A percentile compares a stretch with the other conserved stretches of the same genome.
These are phyloP conservation scores for Penicillium rolfsii DNA, from an alignment of 2,329 filamentous ascomycete genomes.

Conservation along the genomic window DNA sequence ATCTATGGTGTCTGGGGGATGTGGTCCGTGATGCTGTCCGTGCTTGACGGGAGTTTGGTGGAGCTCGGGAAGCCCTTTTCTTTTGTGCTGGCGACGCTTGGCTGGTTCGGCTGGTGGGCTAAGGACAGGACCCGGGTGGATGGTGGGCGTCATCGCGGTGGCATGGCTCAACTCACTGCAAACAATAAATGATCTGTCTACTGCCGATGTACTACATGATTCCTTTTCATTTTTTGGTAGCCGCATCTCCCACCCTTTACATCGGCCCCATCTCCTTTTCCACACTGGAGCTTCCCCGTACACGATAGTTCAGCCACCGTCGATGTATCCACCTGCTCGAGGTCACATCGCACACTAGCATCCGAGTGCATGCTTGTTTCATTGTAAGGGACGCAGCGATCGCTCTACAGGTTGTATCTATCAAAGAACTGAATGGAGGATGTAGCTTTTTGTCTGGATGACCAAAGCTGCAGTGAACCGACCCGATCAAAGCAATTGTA, in stretches of 20 bases:
- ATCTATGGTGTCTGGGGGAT: conserved; percentile 12
- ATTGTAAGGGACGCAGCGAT: background rate
- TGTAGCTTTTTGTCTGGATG: too few species aligned
- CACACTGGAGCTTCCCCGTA: background rate
- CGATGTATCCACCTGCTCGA: background rate
- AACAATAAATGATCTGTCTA: too few species aligned
- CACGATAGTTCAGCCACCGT: background rate
- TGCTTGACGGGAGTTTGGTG: conserved; percentile 20
- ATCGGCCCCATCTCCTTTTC: background rate
- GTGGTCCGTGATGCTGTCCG: conserved; percentile 27
- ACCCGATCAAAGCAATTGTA: too few species aligned
- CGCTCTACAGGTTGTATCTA: background rate
- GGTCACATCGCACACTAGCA: background rate
- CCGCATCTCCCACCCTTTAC: background rate
- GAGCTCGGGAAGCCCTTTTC: conserved; percentile 12
- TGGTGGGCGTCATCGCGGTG: background rate
- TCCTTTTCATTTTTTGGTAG: background rate
- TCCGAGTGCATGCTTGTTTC: background rate
- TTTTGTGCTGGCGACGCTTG: conserved; percentile 1
- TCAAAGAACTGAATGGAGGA: background rate
- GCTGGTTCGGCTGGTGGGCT: background rate
- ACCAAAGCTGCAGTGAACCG: background rate
- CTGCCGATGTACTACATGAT: background rate
- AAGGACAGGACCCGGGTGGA: background rate
- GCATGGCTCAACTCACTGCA: background rate